phyloP scores from a whole-genome alignment of 2,329 filamentous ascomycete species.

The Arthrinium phaeospermum region DNA sequence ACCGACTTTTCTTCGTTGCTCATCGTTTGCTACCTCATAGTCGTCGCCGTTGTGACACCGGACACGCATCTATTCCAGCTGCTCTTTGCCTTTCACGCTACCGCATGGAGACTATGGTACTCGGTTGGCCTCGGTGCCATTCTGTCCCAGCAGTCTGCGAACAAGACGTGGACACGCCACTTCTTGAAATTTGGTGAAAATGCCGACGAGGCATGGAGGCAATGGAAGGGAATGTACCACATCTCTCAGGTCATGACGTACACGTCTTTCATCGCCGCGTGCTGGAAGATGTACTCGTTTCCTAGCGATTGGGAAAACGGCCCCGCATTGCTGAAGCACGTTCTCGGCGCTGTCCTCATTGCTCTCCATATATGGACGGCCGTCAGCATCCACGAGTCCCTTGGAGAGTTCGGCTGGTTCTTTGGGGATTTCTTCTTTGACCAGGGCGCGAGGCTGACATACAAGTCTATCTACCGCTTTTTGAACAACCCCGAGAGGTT shows the following conservation, averaged over 20 bases:
- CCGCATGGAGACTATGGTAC: slow-evolving; percentile 90
- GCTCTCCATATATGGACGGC: slow-evolving; percentile 92
- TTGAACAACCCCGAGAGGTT: slow-evolving; percentile 97
- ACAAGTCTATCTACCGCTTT: slow-evolving; percentile 97
- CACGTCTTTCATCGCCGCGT: slow-evolving; percentile 84
- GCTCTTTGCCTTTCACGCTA: slow-evolving; percentile 81
- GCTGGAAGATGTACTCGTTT: slow-evolving; percentile 95
- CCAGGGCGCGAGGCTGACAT: slow-evolving; percentile 84
- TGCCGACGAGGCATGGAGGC: slow-evolving; percentile 89
- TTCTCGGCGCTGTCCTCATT: slow-evolving; percentile 80
- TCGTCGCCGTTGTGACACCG: slow-evolving; percentile 77
- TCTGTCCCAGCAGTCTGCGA: slow-evolving; percentile 82
- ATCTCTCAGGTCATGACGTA: slow-evolving; percentile 91
- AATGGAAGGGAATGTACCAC: slow-evolving; percentile 97
- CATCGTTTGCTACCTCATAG: slow-evolving; percentile 75
- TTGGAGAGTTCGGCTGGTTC: slow-evolving; percentile 99
- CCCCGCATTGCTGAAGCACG: slow-evolving; percentile 84
- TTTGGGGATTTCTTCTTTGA: slow-evolving; percentile 99
- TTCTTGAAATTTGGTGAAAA: slow-evolving; percentile 97
- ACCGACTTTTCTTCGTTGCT: slow-evolving; percentile 84
- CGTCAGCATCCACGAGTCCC: slow-evolving; percentile 89
- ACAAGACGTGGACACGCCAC: slow-evolving; percentile 95
- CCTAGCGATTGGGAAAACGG: slow-evolving; percentile 87
- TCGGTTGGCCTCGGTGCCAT: slow-evolving; percentile 85
- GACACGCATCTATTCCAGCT: slow-evolving; percentile 76